Conservation (phyloP, 163 green algal species). For the Scenedesmus sp. region DNA sequence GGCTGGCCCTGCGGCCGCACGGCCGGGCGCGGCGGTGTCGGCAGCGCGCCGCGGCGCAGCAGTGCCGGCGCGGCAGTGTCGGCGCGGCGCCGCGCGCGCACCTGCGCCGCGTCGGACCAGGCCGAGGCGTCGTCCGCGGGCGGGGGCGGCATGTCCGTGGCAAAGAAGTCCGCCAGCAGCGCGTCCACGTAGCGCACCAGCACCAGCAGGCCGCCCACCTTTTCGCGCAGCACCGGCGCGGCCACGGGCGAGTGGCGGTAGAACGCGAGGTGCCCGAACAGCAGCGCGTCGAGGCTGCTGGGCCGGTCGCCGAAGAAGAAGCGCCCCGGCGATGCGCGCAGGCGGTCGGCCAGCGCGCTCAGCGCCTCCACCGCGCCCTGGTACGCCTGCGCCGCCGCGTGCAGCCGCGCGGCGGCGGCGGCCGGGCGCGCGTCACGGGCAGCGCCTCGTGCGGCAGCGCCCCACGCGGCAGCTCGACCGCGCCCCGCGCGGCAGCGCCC, state of each 20-base stretch:
- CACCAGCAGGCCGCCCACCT: slow-evolving; percentile 45
- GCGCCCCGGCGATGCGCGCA: slow-evolving; percentile 33
- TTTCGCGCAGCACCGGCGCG: slow-evolving; percentile 55
- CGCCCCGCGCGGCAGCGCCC: too few species aligned
- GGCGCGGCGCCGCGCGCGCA: background rate
- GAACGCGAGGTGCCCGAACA: slow-evolving; percentile 62
- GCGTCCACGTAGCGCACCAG: slow-evolving; percentile 51
- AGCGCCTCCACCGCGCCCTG: slow-evolving; percentile 43
- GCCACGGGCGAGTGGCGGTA: slow-evolving; percentile 53
- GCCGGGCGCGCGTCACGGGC: background rate
- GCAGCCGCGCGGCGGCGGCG: background rate
- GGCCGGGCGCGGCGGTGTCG: background rate
- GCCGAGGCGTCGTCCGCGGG: slow-evolving; percentile 31
- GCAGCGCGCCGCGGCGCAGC: background rate
- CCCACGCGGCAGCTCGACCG: background rate
- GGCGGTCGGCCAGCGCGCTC: slow-evolving; percentile 51
- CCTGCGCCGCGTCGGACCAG: slow-evolving; percentile 61
- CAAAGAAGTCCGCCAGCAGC: slow-evolving; percentile 46
- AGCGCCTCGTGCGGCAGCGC: background rate
- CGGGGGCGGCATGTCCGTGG: slow-evolving; percentile 42
- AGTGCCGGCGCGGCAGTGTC: background rate
- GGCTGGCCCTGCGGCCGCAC: background rate
- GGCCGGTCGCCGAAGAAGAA: slow-evolving; percentile 58
- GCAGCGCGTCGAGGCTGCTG: slow-evolving; percentile 61
- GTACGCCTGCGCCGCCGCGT: slow-evolving; percentile 41